phyloP scores from a whole-genome alignment of 2,329 filamentous ascomycete species.

The Ophiognomonia clavigignenti-juglandacearum region DNA sequence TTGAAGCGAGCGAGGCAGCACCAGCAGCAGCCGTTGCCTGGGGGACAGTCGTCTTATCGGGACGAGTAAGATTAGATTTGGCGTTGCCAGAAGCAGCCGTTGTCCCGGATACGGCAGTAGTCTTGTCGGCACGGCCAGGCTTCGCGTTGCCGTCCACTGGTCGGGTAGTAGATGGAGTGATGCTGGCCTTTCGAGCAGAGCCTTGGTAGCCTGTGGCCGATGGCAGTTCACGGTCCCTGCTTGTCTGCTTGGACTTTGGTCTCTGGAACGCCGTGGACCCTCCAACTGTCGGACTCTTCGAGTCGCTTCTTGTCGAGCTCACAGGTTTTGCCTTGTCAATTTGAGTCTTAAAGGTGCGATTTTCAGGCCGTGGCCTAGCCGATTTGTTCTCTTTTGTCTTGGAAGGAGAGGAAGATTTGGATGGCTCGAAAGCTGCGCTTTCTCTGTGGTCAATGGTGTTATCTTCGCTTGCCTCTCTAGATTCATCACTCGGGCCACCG shows the following conservation, averaged over 20 bases:
- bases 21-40: neutral
- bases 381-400: neutral
- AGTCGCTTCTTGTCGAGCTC: no score
- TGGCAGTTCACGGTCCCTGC: neutral
- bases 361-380: no score
- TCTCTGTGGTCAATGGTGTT: slow-evolving; percentile 6
- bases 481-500: neutral
- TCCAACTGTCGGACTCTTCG: neutral
- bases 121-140: no score
- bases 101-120: no score
- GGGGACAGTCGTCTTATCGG: neutral
- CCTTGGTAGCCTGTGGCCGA: slow-evolving; percentile 28
- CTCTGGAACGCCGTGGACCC: neutral
- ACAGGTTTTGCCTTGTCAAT: neutral
- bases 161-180: neutral
- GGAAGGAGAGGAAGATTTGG: neutral
- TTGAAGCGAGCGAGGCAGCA: neutral
- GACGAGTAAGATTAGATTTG: no score
- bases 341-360: no score
- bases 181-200: slow-evolving; percentile 25
- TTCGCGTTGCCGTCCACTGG: no score
- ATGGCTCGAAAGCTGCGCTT: neutral
- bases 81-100: no score
- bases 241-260: neutral
- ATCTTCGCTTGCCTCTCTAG: slow-evolving; percentile 12